Evolutionary conservation across 208 protist genomes (phyloP).

Genomic region (Trypanosoma scelopori): DNA sequence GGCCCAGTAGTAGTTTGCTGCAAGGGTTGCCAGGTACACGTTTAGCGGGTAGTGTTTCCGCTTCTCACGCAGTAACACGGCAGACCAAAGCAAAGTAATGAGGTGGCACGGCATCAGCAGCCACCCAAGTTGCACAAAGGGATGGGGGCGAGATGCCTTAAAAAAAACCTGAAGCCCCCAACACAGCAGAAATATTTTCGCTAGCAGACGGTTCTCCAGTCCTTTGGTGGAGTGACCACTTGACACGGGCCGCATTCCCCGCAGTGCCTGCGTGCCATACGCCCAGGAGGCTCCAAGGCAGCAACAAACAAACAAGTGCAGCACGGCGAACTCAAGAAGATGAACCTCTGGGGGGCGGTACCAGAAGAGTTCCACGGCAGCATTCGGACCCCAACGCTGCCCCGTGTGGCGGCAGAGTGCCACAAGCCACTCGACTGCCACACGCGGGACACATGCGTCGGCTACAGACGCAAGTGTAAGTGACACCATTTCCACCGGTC

Average conservation of each 20-base stretch:
- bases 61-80: slow-evolving; percentile 37
- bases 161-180: slow-evolving; percentile 44
- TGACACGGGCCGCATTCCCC: slow-evolving; percentile 1
- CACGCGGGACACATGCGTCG: slow-evolving; percentile 46
- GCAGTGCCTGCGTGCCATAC: slow-evolving; percentile 13
- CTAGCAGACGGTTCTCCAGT: slow-evolving; percentile 43
- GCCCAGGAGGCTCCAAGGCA: slow-evolving; percentile 35
- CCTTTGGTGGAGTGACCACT: slow-evolving; percentile 32
- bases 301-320: slow-evolving; percentile 26
- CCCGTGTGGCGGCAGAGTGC: slow-evolving; percentile 40
- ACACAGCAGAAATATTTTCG: slow-evolving; percentile 35
- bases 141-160: slow-evolving; percentile 46
- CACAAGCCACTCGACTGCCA: slow-evolving; percentile 31
- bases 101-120: slow-evolving; percentile 85
- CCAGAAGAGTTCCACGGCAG: slow-evolving; percentile 40
- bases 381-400: slow-evolving; percentile 53
- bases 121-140: slow-evolving; percentile 80
- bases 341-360: slow-evolving; percentile 70
- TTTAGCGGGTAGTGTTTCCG: slow-evolving; percentile 37
- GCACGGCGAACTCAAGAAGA: slow-evolving; percentile 43
- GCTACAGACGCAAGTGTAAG: slow-evolving; percentile 10
- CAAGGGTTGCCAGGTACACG: slow-evolving; percentile 64
- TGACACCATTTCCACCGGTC: neutral
- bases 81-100: slow-evolving; percentile 55
- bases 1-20: slow-evolving; percentile 54